phyloP scores from a whole-genome alignment of 148 eudicot species.

The Vaccinium corymbosum region DNA sequence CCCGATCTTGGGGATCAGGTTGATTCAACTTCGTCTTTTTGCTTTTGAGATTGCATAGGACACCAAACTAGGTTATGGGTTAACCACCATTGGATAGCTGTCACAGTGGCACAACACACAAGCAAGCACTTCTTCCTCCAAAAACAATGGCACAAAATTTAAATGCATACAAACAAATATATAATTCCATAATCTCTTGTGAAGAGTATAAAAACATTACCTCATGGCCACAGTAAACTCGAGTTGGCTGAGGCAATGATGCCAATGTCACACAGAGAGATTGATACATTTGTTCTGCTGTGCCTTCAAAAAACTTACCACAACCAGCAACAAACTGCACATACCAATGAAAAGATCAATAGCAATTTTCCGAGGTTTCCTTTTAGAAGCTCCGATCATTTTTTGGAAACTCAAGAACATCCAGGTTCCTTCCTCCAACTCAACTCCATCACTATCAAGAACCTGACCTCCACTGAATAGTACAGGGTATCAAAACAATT shows the following conservation, averaged over 20 bases:
- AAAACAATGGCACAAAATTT: not conserved
- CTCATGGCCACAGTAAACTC: conserved; percentile 95
- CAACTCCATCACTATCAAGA: not conserved
- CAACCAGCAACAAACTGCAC: conserved; percentile 93
- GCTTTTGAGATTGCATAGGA: not conserved
- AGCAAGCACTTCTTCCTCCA: not conserved
- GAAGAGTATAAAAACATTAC: conserved; percentile 30
- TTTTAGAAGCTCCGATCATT: not conserved
- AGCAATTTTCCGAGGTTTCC: not conserved
- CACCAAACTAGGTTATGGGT: not conserved
- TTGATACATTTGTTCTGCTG: conserved; percentile 94
- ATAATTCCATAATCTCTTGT: not conserved
- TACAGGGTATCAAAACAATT: not conserved
- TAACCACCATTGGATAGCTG: not conserved
- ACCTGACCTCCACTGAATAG: not conserved
- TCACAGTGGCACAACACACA: not conserved
- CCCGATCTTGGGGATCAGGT: not conserved
- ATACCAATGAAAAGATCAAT: not conserved
- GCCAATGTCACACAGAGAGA: conserved; percentile 80
- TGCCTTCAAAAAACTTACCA: conserved; percentile 93
- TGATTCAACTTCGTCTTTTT: not conserved
- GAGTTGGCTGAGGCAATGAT: conserved; percentile 86
- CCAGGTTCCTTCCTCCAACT: not conserved
- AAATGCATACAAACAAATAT: not conserved
- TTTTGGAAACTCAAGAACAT: not conserved